Evolutionary conservation across 2,329 filamentous ascomycete genomes (phyloP).

Genomic region (Gnomoniopsis smithogilvyi): DNA sequence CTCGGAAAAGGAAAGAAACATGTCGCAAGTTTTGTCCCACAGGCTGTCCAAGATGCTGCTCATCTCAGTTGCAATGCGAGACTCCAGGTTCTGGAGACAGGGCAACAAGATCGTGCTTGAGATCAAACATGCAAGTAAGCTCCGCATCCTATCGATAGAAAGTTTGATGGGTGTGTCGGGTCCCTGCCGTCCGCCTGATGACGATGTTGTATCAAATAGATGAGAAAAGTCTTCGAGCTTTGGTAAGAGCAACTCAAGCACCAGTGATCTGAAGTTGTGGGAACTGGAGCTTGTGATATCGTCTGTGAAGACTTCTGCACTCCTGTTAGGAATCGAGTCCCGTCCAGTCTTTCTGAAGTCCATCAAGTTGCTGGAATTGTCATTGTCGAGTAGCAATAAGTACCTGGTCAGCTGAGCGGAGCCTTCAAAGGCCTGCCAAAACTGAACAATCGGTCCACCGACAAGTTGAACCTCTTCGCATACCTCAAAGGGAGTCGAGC

Average conservation of each 20-base stretch:
- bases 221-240: conserved; percentile 48
- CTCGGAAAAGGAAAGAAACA: conserved; percentile 41
- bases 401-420: conserved; percentile 48
- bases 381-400: conserved; percentile 48
- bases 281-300: conserved; percentile 23
- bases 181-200: conserved; percentile 26
- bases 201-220: conserved; percentile 44
- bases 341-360: neutral
- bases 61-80: conserved; percentile 46
- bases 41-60: conserved; percentile 40
- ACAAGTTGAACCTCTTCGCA: conserved; percentile 33
- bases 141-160: conserved; percentile 50
- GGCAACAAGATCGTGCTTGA: conserved; percentile 44
- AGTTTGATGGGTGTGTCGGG: conserved; percentile 45
- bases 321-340: neutral
- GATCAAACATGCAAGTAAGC: conserved; percentile 47
- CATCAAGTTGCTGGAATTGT: conserved; percentile 1
- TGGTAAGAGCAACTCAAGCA: conserved; percentile 51
- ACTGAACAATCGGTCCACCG: conserved; percentile 47
- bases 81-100: conserved; percentile 44
- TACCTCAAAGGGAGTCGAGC: conserved; percentile 36
- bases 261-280: conserved; percentile 46
- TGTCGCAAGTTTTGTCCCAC: conserved; percentile 36
- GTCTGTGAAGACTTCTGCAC: neutral
- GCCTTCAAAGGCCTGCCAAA: conserved; percentile 42